Percentiles rank a stretch among this genome's conserved stretches.
These are phyloP conservation scores for Chlorociboria aeruginascens DNA, from an alignment of 495 filamentous ascomycete genomes.

Conservation along the genomic window DNA sequence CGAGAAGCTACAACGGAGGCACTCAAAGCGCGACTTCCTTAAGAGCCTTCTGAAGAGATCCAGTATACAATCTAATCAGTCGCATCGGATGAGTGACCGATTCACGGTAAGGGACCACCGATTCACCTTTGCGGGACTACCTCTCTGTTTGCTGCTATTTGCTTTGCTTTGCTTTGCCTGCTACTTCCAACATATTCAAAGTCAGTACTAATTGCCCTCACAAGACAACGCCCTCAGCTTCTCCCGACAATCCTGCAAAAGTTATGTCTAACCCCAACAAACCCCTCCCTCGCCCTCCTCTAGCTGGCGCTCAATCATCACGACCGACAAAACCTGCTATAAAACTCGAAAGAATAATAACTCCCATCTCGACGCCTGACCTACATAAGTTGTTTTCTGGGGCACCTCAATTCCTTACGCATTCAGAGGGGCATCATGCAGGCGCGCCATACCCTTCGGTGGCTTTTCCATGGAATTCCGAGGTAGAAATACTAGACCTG, in stretches of 20 bases:
- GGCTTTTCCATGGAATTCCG: slow-evolving; percentile 59
- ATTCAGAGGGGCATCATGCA: slow-evolving; percentile 31
- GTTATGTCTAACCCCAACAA: slow-evolving; percentile 35
- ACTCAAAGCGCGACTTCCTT: slow-evolving; percentile 26
- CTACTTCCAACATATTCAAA: neutral
- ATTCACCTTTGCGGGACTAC: no score
- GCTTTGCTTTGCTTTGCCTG: neutral
- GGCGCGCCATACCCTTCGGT: slow-evolving; percentile 50
- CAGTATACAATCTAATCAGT: slow-evolving; percentile 18
- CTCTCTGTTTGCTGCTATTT: neutral
- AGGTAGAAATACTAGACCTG: slow-evolving; percentile 47
- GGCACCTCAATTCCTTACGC: slow-evolving; percentile 61
- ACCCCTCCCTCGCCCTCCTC: slow-evolving; percentile 38
- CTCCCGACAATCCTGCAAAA: slow-evolving; percentile 3
- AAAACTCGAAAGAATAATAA: slow-evolving; percentile 40
- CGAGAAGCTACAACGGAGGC: slow-evolving; percentile 21
- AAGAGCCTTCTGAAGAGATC: slow-evolving; percentile 20
- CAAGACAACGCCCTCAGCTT: neutral
- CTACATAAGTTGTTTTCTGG: slow-evolving; percentile 62
- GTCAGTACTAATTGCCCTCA: neutral
- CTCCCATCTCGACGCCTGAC: slow-evolving; percentile 46
- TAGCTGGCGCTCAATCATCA: slow-evolving; percentile 15
- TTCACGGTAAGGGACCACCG: slow-evolving; percentile 12
- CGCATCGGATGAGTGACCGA: slow-evolving; percentile 13
- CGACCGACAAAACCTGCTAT: slow-evolving; percentile 5